phyloP scores from a whole-genome alignment of 345 rosid genomes.

The Pistacia integerrima region DNA sequence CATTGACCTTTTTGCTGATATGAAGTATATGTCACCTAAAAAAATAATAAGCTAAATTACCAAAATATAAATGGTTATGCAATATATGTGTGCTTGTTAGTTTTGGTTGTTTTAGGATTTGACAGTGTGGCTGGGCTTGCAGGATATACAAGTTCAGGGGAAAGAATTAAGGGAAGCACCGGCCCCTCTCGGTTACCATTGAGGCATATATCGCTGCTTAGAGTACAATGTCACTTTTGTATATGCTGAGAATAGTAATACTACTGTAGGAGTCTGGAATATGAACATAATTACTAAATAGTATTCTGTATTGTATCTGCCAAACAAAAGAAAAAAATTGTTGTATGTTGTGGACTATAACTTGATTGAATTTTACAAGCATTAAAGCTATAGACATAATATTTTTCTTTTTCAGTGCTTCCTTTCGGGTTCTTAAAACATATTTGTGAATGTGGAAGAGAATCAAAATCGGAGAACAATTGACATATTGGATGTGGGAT shows the following conservation, averaged over 20 bases:
- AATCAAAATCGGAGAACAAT: too few species aligned
- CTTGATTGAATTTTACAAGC: conserved; percentile 4
- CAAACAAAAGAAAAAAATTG: too few species aligned
- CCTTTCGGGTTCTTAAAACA: too few species aligned
- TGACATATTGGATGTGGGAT: too few species aligned
- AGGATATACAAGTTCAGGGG: conserved; percentile 74
- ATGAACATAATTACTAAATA: background rate
- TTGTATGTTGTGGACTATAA: background rate
- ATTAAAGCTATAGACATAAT: background rate
- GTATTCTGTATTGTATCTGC: too few species aligned
- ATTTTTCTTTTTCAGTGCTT: too few species aligned
- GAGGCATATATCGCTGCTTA: conserved; percentile 1
- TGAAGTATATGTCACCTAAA: too few species aligned
- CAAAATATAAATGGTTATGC: too few species aligned
- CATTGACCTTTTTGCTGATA: background rate
- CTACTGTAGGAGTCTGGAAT: background rate
- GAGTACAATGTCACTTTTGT: background rate
- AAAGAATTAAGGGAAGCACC: conserved; percentile 72
- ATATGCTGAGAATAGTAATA: background rate
- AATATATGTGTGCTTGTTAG: background rate
- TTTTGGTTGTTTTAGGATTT: background rate
- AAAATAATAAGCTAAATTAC: too few species aligned
- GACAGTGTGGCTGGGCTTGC: conserved; percentile 14
- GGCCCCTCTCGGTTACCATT: conserved; percentile 75
- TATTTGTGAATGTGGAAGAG: too few species aligned